Percentiles rank a stretch among this genome's conserved stretches.
These are phyloP conservation scores for Leccinum subtestaceum DNA, from an alignment of 768 basidiomycete genomes.

Conservation along the genomic window DNA sequence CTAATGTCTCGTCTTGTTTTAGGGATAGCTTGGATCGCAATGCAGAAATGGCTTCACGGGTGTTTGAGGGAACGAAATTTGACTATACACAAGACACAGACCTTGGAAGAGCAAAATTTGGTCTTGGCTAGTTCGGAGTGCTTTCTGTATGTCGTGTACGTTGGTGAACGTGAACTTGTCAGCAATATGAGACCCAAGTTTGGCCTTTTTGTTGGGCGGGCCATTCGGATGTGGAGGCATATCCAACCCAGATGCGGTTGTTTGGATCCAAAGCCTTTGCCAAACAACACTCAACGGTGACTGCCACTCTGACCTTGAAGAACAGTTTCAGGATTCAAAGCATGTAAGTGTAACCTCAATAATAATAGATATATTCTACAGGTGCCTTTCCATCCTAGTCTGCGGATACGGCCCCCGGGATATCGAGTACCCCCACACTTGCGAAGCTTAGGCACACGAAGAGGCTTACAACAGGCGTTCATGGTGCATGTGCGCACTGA, in stretches of 20 bases:
- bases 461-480: not conserved
- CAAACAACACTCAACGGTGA: not conserved
- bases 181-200: slow-evolving; percentile 7
- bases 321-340: too few species aligned
- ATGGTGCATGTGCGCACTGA: not conserved
- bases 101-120: slow-evolving; percentile 20
- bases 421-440: not conserved
- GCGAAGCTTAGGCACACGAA: not conserved
- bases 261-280: slow-evolving; percentile 28
- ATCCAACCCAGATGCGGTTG: slow-evolving; percentile 10
- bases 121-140: slow-evolving; percentile 16
- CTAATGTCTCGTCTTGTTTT: slow-evolving; percentile 46
- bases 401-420: not conserved
- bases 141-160: slow-evolving; percentile 23
- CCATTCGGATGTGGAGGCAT: slow-evolving; percentile 17
- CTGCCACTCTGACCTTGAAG: too few species aligned
- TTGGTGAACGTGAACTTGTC: slow-evolving; percentile 18
- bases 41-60: slow-evolving; percentile 40
- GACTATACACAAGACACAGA: slow-evolving; percentile 6
- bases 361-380: too few species aligned
- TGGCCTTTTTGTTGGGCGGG: slow-evolving; percentile 25
- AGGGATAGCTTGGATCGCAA: slow-evolving; percentile 57
- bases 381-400: too few species aligned
- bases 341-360: too few species aligned
- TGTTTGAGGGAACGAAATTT: not conserved